phyloP scores from a whole-genome alignment of 2,329 filamentous ascomycete genomes.

The Pseudogymnoascus pannorum region DNA sequence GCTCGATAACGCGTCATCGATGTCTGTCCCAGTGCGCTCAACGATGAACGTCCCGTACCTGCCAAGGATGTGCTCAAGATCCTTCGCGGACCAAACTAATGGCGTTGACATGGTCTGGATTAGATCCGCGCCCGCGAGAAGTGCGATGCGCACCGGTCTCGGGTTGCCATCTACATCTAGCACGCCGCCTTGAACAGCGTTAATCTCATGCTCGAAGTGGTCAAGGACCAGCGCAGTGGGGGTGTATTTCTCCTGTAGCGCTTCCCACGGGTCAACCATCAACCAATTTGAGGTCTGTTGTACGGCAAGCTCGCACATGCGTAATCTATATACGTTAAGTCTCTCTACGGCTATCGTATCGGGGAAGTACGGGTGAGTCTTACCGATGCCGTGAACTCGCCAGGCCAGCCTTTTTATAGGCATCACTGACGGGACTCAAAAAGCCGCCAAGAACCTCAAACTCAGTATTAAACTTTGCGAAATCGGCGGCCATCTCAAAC shows the following conservation, averaged over 20 bases:
- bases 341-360: too few species aligned
- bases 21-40: conserved; percentile 82
- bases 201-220: conserved; percentile 87
- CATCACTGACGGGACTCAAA: conserved; percentile 57
- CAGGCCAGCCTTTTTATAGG: conserved; percentile 72
- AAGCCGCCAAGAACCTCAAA: conserved; percentile 87
- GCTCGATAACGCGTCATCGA: conserved; percentile 77
- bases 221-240: conserved; percentile 85
- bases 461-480: conserved; percentile 63
- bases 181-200: conserved; percentile 67
- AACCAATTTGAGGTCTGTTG: conserved; percentile 65
- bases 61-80: conserved; percentile 75
- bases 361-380: conserved; percentile 12
- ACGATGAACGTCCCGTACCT: conserved; percentile 78
- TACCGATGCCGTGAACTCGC: conserved; percentile 64
- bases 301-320: conserved; percentile 81
- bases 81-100: conserved; percentile 74
- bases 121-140: conserved; percentile 73
- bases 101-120: conserved; percentile 63
- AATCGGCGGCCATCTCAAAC: conserved; percentile 82
- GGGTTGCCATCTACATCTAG: conserved; percentile 58
- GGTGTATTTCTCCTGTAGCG: conserved; percentile 74
- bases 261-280: conserved; percentile 86
- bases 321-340: conserved; percentile 42
- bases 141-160: conserved; percentile 61